These are phyloP conservation scores for Candida verbasci DNA, from an alignment of 805 yeast species.

Conservation along the genomic window DNA sequence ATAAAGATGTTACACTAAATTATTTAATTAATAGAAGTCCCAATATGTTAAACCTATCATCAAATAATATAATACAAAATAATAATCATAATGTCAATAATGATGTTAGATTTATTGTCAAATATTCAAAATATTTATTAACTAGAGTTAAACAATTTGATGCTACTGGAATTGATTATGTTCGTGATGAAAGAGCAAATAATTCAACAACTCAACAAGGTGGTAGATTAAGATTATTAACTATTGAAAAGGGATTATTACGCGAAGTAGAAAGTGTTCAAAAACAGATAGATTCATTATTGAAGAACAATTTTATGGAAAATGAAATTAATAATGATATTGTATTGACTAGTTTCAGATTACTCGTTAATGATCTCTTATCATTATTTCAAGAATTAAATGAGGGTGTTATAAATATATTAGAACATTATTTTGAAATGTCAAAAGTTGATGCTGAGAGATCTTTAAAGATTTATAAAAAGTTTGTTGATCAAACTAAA, in stretches of 20 bases:
- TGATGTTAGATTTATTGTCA: constrained; percentile 54
- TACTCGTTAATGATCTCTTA: constrained; percentile 85
- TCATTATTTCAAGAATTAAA: constrained; percentile 84
- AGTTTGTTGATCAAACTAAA: constrained; percentile 79
- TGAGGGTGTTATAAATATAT: constrained; percentile 90
- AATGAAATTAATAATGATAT: constrained; percentile 82
- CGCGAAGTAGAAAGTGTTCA: constrained; percentile 85
- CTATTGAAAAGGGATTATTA: constrained; percentile 75
- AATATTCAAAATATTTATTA: constrained; percentile 69
- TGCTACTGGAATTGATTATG: constrained; percentile 67
- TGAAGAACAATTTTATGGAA: constrained; percentile 72
- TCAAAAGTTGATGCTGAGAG: constrained; percentile 80
- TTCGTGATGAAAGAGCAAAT: constrained; percentile 58
- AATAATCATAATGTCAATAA: constrained; percentile 24
- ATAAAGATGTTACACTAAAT: constrained; percentile 63
- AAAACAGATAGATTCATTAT: constrained; percentile 68
- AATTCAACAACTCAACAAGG: constrained; percentile 47
- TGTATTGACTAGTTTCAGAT: constrained; percentile 74
- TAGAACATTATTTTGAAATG: constrained; percentile 95
- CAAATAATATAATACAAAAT: constrained; percentile 27
- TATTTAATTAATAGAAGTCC: constrained; percentile 48
- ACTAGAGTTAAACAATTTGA: constrained; percentile 67
- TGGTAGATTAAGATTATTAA: constrained; percentile 58
- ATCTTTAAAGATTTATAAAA: constrained; percentile 78
- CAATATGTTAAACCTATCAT: constrained; percentile 44